These are phyloP conservation scores for Termitomyces eurrhizus DNA, from an alignment of 768 basidiomycete genomes.

Conservation along the genomic window DNA sequence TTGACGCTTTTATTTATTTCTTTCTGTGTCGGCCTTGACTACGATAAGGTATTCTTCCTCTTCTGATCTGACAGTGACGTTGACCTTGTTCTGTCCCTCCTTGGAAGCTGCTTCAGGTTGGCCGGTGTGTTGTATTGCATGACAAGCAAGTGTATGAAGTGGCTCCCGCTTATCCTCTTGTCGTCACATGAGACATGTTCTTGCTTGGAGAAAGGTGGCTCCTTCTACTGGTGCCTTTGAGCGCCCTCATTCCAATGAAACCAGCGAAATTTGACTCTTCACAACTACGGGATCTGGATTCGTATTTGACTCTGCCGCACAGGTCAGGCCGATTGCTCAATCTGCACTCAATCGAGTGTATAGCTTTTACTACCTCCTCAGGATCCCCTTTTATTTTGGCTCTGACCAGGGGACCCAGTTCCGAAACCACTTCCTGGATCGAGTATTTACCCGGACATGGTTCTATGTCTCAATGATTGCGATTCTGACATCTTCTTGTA, in stretches of 20 bases:
- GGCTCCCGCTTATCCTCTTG: conserved; percentile 37
- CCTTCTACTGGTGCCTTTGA: conserved; percentile 54
- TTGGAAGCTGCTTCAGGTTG: conserved; percentile 18
- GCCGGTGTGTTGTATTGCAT: conserved; percentile 7
- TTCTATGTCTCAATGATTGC: too few relatives aligned
- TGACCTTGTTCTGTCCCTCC: background rate
- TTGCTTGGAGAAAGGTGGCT: conserved; percentile 35
- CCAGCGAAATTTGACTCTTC: conserved; percentile 36
- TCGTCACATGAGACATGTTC: conserved; percentile 31
- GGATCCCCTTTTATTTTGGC: too few relatives aligned
- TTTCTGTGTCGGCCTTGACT: background rate
- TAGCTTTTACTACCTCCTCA: conserved; percentile 15
- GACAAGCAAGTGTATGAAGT: background rate
- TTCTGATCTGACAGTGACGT: too few relatives aligned
- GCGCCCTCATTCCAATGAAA: conserved; percentile 40
- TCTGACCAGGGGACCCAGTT: too few relatives aligned
- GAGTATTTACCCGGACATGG: too few relatives aligned
- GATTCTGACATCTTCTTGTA: too few relatives aligned
- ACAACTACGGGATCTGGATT: conserved; percentile 46
- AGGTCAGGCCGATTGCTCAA: conserved; percentile 34
- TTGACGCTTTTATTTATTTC: background rate
- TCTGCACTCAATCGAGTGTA: conserved; percentile 55
- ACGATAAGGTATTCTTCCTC: background rate
- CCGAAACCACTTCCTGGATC: too few relatives aligned
- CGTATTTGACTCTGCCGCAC: conserved; percentile 53